Conservation (phyloP, 495 filamentous ascomycete species). For the Penicillium longicatenatum region DNA sequence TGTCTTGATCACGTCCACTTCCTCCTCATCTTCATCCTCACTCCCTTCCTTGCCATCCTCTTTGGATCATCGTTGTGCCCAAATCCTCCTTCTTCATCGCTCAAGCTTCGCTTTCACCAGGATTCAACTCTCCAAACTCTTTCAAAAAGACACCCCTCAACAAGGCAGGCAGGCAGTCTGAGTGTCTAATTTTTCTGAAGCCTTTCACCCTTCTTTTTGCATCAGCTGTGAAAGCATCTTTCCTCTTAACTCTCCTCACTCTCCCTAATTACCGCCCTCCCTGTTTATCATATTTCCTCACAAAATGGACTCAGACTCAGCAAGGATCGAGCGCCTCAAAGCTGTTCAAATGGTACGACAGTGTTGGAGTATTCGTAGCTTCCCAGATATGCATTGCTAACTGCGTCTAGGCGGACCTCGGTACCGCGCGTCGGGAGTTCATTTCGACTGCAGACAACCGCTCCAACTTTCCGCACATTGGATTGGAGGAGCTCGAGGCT, state of each 20-base stretch:
- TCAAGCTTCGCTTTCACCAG: too few species aligned
- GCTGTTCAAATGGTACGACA: constrained; percentile 34
- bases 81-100: background rate
- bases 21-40: too few species aligned
- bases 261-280: too few species aligned
- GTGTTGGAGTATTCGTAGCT: background rate
- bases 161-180: too few species aligned
- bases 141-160: too few species aligned
- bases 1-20: background rate
- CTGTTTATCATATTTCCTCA: too few species aligned
- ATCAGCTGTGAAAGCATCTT: background rate
- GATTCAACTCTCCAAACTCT: too few species aligned
- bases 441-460: constrained; percentile 32
- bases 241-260: too few species aligned
- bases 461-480: background rate
- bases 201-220: background rate
- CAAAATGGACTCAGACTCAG: background rate
- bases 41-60: background rate
- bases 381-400: background rate
- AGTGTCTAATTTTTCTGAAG: background rate
- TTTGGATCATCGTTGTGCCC: background rate
- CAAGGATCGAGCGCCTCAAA: constrained; percentile 22
- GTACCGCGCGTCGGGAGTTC: constrained; percentile 35
- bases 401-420: constrained; percentile 33
- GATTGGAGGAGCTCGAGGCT: constrained; percentile 27